Percentiles rank a stretch among this genome's conserved stretches.
Evolutionary conservation across 352 stramenopile genomes (phyloP).

Genomic region (Globisporangium uncinulatum): DNA sequence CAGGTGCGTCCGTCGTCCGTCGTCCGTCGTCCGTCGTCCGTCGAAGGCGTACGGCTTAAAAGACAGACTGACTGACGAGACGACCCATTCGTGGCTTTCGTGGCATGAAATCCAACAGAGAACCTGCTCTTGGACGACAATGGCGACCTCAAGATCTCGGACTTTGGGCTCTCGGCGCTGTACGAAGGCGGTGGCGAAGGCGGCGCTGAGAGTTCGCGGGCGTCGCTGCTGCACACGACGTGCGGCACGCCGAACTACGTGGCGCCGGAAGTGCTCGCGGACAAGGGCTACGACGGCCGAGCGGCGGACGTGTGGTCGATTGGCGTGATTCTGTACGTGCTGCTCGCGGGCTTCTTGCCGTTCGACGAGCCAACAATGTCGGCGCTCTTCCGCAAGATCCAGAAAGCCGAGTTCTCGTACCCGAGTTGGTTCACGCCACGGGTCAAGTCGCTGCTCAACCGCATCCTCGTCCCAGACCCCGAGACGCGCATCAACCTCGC

Average conservation of each 20-base stretch:
- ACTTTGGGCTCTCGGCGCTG: slow-evolving; percentile 97
- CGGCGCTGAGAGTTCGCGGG: slow-evolving; percentile 25
- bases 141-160: slow-evolving; percentile 98
- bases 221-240: slow-evolving; percentile 55
- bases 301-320: slow-evolving; percentile 89
- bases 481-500: slow-evolving; percentile 76
- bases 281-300: slow-evolving; percentile 79
- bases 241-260: slow-evolving; percentile 92
- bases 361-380: slow-evolving; percentile 95
- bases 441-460: slow-evolving; percentile 86
- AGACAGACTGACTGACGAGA: neutral
- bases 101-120: slow-evolving; percentile 26
- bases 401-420: slow-evolving; percentile 94
- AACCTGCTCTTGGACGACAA: slow-evolving; percentile 96
- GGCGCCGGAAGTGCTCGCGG: slow-evolving; percentile 88
- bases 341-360: slow-evolving; percentile 89
- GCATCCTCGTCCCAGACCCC: slow-evolving; percentile 92
- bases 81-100: too few relatives aligned
- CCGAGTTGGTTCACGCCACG: slow-evolving; percentile 89
- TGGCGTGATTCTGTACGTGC: slow-evolving; percentile 92
- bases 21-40: neutral
- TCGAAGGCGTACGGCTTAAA: too few relatives aligned
- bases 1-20: slow-evolving; percentile 33
- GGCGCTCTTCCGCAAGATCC: slow-evolving; percentile 96
- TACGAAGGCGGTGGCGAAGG: slow-evolving; percentile 52